A percentile compares a stretch with the other conserved stretches of the same genome.
Conservation (phyloP, 2,329 filamentous ascomycete genomes). For the Epichloe sp. region DNA sequence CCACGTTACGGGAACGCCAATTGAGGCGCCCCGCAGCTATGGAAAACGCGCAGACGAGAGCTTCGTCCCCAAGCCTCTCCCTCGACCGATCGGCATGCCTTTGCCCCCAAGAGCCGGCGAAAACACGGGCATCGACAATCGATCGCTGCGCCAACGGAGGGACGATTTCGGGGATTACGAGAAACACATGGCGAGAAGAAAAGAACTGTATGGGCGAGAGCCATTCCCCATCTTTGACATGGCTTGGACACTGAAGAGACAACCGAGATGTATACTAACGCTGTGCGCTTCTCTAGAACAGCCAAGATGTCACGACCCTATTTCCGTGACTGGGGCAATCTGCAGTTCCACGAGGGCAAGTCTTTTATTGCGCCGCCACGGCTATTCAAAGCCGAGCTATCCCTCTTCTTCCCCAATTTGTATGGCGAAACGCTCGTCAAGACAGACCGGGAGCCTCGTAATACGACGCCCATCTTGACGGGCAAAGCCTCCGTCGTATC, state of each 20-base stretch:
- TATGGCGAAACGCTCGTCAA: constrained; percentile 63
- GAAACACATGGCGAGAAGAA: constrained; percentile 64
- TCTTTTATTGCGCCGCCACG: constrained; percentile 75
- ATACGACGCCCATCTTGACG: constrained; percentile 64
- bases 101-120: constrained; percentile 63
- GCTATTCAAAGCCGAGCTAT: constrained; percentile 70
- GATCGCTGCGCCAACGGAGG: constrained; percentile 53
- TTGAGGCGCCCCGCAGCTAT: constrained; percentile 45
- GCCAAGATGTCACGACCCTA: constrained; percentile 74
- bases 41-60: constrained; percentile 37
- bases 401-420: constrained; percentile 90
- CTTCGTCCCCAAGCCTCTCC: constrained; percentile 46
- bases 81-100: constrained; percentile 70
- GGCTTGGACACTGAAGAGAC: neutral
- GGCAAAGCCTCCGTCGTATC: constrained; percentile 68
- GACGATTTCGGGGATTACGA: constrained; percentile 78
- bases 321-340: constrained; percentile 88
- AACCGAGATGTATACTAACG: constrained; percentile 5
- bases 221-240: neutral
- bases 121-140: constrained; percentile 64
- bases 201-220: constrained; percentile 50
- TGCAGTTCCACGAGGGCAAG: constrained; percentile 75
- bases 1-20: constrained; percentile 31
- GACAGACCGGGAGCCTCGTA: constrained; percentile 31
- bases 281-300: constrained; percentile 36